Evolutionary conservation across 73 alveolate species (phyloP), one percentile per base, ranked within the genome.

Genomic region (Durusdinium trenchii): DNA sequence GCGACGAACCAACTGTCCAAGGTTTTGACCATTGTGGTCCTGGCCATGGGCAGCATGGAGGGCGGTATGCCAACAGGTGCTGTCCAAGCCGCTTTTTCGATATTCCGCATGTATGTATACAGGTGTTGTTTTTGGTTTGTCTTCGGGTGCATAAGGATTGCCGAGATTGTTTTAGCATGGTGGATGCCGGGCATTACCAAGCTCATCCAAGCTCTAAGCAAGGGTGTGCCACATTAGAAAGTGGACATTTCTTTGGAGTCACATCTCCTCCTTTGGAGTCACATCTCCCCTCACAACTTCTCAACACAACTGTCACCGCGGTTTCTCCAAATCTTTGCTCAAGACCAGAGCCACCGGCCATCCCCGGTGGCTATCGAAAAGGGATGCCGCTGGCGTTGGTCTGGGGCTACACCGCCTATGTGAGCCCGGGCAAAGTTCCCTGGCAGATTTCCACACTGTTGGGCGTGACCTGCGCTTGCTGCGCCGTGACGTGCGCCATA

Each of bases 1-100:
- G 51, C 51, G 52, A 6, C n/a, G n/a, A n/a, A n/a, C 52, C 52
- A 12, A 3, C 51, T 36, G 26, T 14, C 48, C 46, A 83, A 54
- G 93, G 73, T 83, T 16, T 50, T 83, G 42, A 83, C 93, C 73
- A 3, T 83, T 47, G 51, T 83, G 36, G 93, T 83, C 73, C 93
- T 83, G 26, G 47, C 50, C 75, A 83, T 83, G 12, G 93, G 93
- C 30, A 73, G 93, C 40, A 51, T 83, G 7, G 52, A 61, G 47
- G 93, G 93, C 50, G 73, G 75, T 35, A 50, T 83, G 93, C 93
- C 93, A 48, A 83, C 93, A 83, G 93, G 93, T 4, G n/a, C n/a
- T n/a, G n/a, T n/a, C n/a, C n/a, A n/a, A 12, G 64, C 28, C 64
- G 9, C 20, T 20, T 54, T 54, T 54, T 54, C 64, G 64, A 12